Base-by-base conservation (phyloP, 2,329 filamentous ascomycete species). In the Aureobasidium sp. region DNA sequence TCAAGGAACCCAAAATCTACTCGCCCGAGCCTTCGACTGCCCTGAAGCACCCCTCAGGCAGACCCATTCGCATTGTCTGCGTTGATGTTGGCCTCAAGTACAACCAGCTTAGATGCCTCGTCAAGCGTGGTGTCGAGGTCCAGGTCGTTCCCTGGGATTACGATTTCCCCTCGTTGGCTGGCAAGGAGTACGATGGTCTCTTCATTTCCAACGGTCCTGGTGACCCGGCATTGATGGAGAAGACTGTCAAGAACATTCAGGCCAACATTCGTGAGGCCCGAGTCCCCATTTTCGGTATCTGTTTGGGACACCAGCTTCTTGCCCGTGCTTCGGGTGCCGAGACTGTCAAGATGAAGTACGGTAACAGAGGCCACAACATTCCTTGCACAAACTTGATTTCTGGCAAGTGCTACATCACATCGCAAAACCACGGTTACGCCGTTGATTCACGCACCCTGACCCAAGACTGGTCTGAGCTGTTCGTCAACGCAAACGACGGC, bases 161-260 rank as follows among this genome's bases (percentile, higher is more conserved):
- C 72, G 88, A 97, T 75, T 92, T 97, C 74, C 85, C 87, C 61
- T 78, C 81, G 61, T 83, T 91, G 62, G 86, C 87, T 60, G 88
- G 86, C 63, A 88, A 89, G 66, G 86, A 95, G 68, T 97, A 96
- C 73, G 94, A 99, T 74, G 94, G 94, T 73, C 85, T 99, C 52
- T 99, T 99, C 81, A 86, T 99, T 68, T 97, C 93, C 67, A 99
- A 99, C 81, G 94, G 94, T 69, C 94, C 94, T 48, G 94, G 94
- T 79, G 92, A 99, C 75, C 94, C 94, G 61, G 87, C 93, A 7
- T 88, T 91, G 71, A 85, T 99, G 77, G 83, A 88, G 36, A 78
- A 80, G 61, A 96, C 93, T 6, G 85, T 95, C 63, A 84, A 88
- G 74, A 88, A 95, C 76, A 88, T 99, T 69, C 77, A 86, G 64